Conservation (phyloP, 75 land plant genomes). For the Cryptomeria japonica region DNA sequence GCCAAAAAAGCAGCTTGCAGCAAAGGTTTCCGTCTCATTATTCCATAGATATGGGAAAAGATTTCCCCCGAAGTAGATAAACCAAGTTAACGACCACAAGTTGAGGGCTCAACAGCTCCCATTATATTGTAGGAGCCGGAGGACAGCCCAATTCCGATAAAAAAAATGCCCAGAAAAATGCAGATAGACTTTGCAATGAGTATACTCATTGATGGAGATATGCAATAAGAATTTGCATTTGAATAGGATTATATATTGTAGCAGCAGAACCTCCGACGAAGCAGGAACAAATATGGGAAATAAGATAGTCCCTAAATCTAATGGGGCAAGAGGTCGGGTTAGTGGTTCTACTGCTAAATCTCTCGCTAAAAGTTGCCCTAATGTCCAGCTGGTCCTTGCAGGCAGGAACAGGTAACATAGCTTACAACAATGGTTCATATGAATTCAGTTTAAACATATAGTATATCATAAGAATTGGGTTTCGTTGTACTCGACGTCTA, state of each 20-base stretch:
- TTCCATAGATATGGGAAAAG: too few species aligned
- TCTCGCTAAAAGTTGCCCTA: constrained; percentile 60
- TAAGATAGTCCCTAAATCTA: too few species aligned
- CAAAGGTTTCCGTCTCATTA: too few species aligned
- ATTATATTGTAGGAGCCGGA: neutral
- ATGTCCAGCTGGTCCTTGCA: constrained; percentile 59
- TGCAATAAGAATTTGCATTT: neutral
- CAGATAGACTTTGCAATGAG: neutral
- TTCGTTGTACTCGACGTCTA: too few species aligned
- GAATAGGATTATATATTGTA: neutral
- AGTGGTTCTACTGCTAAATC: constrained; percentile 82
- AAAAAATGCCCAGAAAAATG: neutral
- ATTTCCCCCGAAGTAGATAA: too few species aligned
- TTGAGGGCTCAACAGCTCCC: too few species aligned
- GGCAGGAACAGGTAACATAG: constrained; percentile 74
- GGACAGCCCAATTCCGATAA: neutral
- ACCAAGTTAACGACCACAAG: too few species aligned
- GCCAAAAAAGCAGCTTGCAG: too few species aligned
- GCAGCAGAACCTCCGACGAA: neutral
- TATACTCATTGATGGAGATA: too few species aligned
- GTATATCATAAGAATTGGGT: too few species aligned
- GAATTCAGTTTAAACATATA: neutral
- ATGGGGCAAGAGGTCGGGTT: constrained; percentile 63
- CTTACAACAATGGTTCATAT: neutral
- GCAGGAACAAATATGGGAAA: neutral